phyloP scores from a whole-genome alignment of 208 protist species.

The Tritrichomonas musculus region DNA sequence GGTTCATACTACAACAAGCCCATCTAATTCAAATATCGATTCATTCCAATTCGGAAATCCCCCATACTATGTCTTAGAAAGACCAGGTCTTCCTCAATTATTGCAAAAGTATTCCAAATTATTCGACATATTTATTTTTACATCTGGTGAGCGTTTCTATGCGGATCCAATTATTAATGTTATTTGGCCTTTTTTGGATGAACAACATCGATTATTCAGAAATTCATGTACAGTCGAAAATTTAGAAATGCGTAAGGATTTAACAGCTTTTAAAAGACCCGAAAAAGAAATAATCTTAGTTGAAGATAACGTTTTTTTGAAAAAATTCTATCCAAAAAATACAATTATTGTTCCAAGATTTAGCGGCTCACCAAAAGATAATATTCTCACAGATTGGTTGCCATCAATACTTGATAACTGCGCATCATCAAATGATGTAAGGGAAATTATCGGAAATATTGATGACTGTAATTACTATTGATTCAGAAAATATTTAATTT shows the following conservation, averaged over 20 bases:
- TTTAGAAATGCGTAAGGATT: neutral
- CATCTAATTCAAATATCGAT: neutral
- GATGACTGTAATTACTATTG: neutral
- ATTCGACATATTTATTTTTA: conserved; percentile 52
- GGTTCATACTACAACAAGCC: conserved; percentile 39
- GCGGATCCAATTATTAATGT: neutral
- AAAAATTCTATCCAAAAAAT: neutral
- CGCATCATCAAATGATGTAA: neutral
- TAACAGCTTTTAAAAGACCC: neutral
- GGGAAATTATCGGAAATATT: neutral
- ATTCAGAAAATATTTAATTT: neutral
- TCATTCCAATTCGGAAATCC: neutral
- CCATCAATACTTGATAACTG: neutral
- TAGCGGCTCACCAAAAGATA: neutral
- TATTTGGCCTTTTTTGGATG: neutral
- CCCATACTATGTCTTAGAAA: conserved; percentile 34
- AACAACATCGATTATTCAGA: neutral
- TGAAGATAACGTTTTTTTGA: neutral
- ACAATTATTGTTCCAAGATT: neutral
- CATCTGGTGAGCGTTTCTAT: neutral
- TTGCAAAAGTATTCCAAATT: neutral
- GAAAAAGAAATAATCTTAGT: neutral
- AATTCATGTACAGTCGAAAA: neutral
- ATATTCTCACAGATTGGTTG: neutral
- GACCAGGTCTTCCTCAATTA: conserved; percentile 44